phyloP scores from a whole-genome alignment of 2,329 filamentous ascomycete species.

The Aspergillus sp. region DNA sequence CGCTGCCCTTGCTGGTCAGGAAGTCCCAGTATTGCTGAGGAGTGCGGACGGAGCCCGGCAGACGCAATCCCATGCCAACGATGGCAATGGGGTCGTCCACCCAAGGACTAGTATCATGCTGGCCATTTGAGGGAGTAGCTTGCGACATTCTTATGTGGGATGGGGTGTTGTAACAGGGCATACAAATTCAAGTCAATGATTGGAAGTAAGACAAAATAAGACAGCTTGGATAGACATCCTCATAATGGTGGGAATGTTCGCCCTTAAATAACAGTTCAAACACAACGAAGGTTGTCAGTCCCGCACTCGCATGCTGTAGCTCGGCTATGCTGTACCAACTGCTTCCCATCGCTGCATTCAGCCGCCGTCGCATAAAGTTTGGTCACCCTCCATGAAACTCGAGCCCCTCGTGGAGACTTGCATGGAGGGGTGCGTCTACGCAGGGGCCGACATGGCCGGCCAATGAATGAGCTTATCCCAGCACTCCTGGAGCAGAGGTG shows the following conservation, averaged over 20 bases:
- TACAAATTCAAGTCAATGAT: neutral
- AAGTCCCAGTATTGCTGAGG: slow-evolving; percentile 24
- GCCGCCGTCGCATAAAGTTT: neutral
- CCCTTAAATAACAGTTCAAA: neutral
- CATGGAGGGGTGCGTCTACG: neutral
- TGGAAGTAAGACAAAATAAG: neutral
- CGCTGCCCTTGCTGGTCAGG: slow-evolving; percentile 18
- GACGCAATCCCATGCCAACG: slow-evolving; percentile 12
- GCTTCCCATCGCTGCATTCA: neutral
- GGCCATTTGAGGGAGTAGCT: neutral
- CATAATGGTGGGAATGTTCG: neutral
- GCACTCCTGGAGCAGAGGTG: too few relatives aligned
- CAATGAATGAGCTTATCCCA: neutral
- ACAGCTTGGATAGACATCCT: neutral
- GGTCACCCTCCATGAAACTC: neutral
- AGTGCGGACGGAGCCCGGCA: slow-evolving; percentile 21
- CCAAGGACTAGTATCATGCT: neutral
- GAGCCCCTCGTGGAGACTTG: neutral
- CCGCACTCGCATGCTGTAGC: neutral
- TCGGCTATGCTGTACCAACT: neutral
- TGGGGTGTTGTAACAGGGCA: neutral
- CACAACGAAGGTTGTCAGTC: neutral
- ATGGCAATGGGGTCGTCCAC: slow-evolving; percentile 11
- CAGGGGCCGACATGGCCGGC: neutral
- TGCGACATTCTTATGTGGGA: neutral